Evolutionary conservation across 2,329 filamentous ascomycete species (phyloP).

Genomic region (Cladosporium sp.): DNA sequence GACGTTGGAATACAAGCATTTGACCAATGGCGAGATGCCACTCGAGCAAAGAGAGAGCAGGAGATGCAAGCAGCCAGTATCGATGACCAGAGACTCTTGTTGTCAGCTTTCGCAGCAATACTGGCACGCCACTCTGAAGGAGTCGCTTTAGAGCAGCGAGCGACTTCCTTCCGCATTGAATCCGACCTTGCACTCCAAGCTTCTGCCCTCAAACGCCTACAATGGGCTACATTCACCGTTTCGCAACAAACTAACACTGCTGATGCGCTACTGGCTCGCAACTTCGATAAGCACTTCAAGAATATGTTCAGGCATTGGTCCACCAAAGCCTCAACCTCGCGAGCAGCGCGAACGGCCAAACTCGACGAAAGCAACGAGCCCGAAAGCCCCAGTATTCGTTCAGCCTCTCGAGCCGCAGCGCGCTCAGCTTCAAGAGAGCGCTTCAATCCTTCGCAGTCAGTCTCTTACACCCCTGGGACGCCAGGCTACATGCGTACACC

Average conservation of each 20-base stretch:
- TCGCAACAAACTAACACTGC: conserved; percentile 53
- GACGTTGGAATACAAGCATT: conserved; percentile 35
- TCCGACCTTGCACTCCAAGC: conserved; percentile 50
- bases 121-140: conserved; percentile 30
- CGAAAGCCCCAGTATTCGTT: conserved; percentile 34
- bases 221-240: conserved; percentile 58
- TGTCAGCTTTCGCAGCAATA: conserved; percentile 37
- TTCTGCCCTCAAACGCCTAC: conserved; percentile 55
- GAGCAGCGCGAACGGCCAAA: conserved; percentile 20
- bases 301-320: conserved; percentile 59
- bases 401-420: conserved; percentile 32
- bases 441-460: not conserved
- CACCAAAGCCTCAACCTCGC: conserved; percentile 42
- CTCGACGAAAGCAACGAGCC: conserved; percentile 26
- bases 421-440: conserved; percentile 24
- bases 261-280: conserved; percentile 53
- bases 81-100: conserved; percentile 34
- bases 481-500: conserved; percentile 49
- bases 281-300: conserved; percentile 55
- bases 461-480: conserved; percentile 20
- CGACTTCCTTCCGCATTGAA: conserved; percentile 47
- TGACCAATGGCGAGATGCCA: conserved; percentile 39
- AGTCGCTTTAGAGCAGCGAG: conserved; percentile 41
- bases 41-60: conserved; percentile 24
- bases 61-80: conserved; percentile 36